Conservation (phyloP, 2,329 filamentous ascomycete species). For the Pyricularia sp. region DNA sequence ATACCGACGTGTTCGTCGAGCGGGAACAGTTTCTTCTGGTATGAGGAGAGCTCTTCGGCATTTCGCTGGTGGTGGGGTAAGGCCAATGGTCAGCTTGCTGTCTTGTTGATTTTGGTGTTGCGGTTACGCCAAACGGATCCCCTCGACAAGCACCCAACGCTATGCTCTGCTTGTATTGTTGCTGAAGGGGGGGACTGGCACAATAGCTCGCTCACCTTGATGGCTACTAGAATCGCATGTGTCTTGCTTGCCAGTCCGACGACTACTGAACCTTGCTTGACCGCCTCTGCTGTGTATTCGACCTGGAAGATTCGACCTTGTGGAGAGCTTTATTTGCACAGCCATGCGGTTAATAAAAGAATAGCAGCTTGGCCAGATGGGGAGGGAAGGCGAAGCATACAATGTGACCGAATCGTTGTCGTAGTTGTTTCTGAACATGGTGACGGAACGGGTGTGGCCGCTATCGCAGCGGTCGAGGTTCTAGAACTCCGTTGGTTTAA, state of each 20-base stretch:
- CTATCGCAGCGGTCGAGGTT: background rate
- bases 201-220: slow-evolving; percentile 60
- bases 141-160: background rate
- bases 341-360: slow-evolving; percentile 18
- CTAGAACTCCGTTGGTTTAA: background rate
- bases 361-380: slow-evolving; percentile 5
- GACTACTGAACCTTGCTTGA: slow-evolving; percentile 97
- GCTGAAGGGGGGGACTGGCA: slow-evolving; percentile 1
- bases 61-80: slow-evolving; percentile 57
- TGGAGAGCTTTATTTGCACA: slow-evolving; percentile 60
- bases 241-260: slow-evolving; percentile 97
- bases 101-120: background rate
- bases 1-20: slow-evolving; percentile 94
- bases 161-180: background rate
- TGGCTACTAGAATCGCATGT: slow-evolving; percentile 87
- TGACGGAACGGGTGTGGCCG: slow-evolving; percentile 22
- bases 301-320: slow-evolving; percentile 99
- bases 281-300: slow-evolving; percentile 96
- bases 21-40: slow-evolving; percentile 98
- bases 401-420: slow-evolving; percentile 99
- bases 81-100: background rate
- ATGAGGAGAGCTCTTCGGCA: slow-evolving; percentile 97
- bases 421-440: slow-evolving; percentile 99
- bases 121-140: background rate
- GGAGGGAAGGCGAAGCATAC: slow-evolving; percentile 45